A percentile compares a stretch with the other conserved stretches of the same genome.
Evolutionary conservation across 192 early-diverging fungal genomes (phyloP).

Genomic region (Backusella tuberculispora): DNA sequence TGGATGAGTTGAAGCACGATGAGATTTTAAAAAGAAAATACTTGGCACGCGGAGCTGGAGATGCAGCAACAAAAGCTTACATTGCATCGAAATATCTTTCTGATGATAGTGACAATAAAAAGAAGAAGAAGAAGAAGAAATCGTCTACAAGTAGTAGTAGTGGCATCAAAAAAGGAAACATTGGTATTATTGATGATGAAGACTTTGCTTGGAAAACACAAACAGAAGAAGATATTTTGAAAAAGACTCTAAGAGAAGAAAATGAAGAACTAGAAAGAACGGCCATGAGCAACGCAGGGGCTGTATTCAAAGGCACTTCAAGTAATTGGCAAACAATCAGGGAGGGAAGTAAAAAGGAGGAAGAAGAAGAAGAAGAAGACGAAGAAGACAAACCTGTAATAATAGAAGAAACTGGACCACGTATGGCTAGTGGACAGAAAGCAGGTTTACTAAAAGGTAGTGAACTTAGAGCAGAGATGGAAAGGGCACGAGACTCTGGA

Average conservation of each 20-base stretch:
- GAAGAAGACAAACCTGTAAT: conserved; percentile 40
- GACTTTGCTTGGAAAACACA: conserved; percentile 33
- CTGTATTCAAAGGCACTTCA: conserved; percentile 16
- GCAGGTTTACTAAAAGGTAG: conserved; percentile 36
- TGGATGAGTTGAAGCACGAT: conserved; percentile 14
- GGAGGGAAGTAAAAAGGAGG: conserved; percentile 11
- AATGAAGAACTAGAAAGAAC: conserved; percentile 19
- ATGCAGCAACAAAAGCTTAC: conserved; percentile 43
- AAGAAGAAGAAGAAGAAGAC: conserved; percentile 29
- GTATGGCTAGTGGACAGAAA: conserved; percentile 42
- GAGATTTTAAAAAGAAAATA: conserved; percentile 39
- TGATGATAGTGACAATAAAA: conserved; percentile 18
- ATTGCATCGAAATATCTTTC: conserved; percentile 42
- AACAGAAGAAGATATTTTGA: conserved; percentile 3
- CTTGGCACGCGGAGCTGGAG: conserved; percentile 39
- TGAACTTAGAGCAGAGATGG: conserved; percentile 35
- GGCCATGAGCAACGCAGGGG: conserved; percentile 5
- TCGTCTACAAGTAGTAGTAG: background rate
- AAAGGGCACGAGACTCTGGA: conserved; percentile 23
- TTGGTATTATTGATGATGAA: conserved; percentile 47
- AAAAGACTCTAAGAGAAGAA: conserved; percentile 18
- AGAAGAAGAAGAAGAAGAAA: conserved; percentile 47
- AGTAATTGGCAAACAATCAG: conserved; percentile 36
- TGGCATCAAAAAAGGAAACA: conserved; percentile 32
- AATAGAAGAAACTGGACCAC: conserved; percentile 26